A percentile compares a stretch with the other conserved stretches of the same genome.
phyloP scores from a whole-genome alignment of 345 rosid species.

The Corymbia maculata region DNA sequence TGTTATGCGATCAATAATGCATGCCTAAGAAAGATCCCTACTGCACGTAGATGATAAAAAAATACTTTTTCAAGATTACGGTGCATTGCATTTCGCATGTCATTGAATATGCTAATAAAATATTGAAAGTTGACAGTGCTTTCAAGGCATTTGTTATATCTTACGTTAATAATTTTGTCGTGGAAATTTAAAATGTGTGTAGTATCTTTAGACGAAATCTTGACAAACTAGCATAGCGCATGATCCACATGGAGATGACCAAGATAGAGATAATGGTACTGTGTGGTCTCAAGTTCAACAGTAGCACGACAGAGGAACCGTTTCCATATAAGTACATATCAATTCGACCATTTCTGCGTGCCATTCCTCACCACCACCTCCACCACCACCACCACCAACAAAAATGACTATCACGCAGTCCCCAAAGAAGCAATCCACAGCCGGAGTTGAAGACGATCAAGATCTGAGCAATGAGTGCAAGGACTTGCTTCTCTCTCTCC shows the following conservation, averaged over 20 bases:
- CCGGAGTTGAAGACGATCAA: conserved; percentile 14
- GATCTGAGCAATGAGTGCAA: conserved; percentile 34
- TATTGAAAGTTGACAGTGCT: background rate
- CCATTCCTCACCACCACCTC: background rate
- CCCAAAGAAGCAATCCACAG: background rate
- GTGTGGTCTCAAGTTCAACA: background rate
- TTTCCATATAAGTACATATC: background rate
- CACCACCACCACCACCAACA: background rate
- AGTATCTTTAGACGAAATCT: background rate
- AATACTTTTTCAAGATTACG: background rate
- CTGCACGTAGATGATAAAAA: background rate
- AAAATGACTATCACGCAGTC: background rate
- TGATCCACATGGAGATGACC: background rate
- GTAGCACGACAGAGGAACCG: background rate
- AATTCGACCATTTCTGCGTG: background rate
- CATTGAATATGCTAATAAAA: background rate
- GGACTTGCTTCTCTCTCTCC: conserved; percentile 44
- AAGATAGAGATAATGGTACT: background rate
- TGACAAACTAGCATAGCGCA: background rate
- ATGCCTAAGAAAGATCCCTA: background rate
- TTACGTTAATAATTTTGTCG: background rate
- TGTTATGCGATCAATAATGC: background rate
- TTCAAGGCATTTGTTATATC: background rate
- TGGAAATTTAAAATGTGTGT: background rate
- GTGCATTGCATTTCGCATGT: background rate